phyloP scores from a whole-genome alignment of 768 basidiomycete species.

The Lyophyllum shimeji region DNA sequence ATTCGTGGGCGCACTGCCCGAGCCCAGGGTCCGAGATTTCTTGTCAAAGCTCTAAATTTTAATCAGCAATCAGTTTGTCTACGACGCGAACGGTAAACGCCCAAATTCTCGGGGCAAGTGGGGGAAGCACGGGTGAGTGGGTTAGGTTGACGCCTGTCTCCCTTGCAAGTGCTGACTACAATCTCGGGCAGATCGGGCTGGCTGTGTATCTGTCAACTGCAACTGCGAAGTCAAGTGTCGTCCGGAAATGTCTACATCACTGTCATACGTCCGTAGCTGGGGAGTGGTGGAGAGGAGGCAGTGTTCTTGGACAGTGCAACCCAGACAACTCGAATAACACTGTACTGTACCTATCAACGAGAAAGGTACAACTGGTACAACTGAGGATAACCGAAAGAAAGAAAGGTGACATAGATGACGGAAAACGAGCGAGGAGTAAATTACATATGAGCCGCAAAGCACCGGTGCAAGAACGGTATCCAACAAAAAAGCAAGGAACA shows the following conservation, averaged over 20 bases:
- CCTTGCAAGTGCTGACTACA: not conserved
- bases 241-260: not conserved
- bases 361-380: not conserved
- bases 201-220: not conserved
- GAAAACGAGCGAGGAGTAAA: constrained; percentile 7
- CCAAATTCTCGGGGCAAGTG: too few relatives aligned
- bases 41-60: constrained; percentile 43
- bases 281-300: not conserved
- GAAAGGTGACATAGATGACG: not conserved
- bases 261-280: not conserved
- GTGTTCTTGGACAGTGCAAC: not conserved
- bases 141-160: not conserved
- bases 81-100: not conserved
- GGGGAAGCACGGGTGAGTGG: too few relatives aligned
- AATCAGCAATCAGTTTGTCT: constrained; percentile 5
- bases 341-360: not conserved
- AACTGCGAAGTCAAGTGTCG: not conserved
- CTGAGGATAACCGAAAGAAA: not conserved
- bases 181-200: not conserved
- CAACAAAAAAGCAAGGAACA: constrained; percentile 5
- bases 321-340: not conserved
- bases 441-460: constrained; percentile 15
- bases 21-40: constrained; percentile 43
- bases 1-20: constrained; percentile 62
- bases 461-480: constrained; percentile 14